Evolutionary conservation across 2,329 filamentous ascomycete species (phyloP), one percentile per base, ranked within the genome.

Genomic region (Aureobasidium leucospermi): DNA sequence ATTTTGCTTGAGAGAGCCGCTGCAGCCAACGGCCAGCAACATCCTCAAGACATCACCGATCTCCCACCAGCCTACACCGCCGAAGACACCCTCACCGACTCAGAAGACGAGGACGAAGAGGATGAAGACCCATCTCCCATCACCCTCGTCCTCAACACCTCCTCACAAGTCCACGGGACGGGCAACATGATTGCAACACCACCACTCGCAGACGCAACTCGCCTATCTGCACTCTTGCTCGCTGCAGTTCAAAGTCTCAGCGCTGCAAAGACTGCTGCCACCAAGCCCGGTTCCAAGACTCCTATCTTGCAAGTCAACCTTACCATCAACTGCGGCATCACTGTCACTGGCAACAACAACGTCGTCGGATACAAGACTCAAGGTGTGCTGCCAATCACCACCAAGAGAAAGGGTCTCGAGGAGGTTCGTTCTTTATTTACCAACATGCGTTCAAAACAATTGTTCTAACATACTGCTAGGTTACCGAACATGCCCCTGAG

Each of bases 161-260:
- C 77, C 0, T 67, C 83, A 65, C 71, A 65, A 61, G 71, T 84
- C 64, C 69, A 70, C 39, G 77, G 76, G 62, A 73, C 74, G 68
- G 72, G 77, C 68, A 85, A 84, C 67, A 66, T 80, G 51, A 69
- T 82, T 47, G 75, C 76, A 19, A 67, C 81, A 19, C 55, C 68
- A 10, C 34, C 63, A 3, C 61, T 69, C 5, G 72, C 75, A 5
- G 70, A 73, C 72, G 78, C 67, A 67, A 73, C 65, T 65, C 71
- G 60, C 72, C 64, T 83, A 61, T 75, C 78, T 9, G 68, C 71
- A 7, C 72, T 78, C 4, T 69, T 84, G 2, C 71, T 81, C 11
- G 65, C 73, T 11, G 74, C 78, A 2, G 67, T 84, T 2, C 70
- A 75, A 38, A 70, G 77, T 31, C 74, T 74, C 61, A 74, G 74